These are phyloP conservation scores for Talaromyces verruculosus DNA, from an alignment of 2,329 filamentous ascomycete species.

Conservation along the genomic window DNA sequence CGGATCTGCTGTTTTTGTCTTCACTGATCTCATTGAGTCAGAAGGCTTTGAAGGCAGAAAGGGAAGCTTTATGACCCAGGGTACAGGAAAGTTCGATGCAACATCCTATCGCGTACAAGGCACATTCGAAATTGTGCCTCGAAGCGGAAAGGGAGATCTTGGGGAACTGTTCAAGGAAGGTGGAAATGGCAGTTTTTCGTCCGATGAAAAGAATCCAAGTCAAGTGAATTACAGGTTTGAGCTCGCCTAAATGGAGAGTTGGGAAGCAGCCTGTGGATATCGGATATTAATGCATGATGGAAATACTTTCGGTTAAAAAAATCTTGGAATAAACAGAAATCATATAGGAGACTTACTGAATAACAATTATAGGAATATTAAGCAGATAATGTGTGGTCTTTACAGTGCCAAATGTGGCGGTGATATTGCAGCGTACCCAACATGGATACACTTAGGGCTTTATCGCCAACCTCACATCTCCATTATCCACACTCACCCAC, in stretches of 20 bases:
- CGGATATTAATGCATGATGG: not conserved
- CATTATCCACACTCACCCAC: too few species aligned
- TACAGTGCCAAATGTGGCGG: too few species aligned
- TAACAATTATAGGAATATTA: not conserved
- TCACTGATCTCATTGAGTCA: not conserved
- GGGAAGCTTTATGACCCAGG: not conserved
- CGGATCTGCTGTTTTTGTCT: not conserved
- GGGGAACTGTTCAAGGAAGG: not conserved
- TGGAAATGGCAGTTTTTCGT: not conserved
- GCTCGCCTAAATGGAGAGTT: not conserved
- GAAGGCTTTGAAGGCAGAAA: not conserved
- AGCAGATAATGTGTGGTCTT: too few species aligned
- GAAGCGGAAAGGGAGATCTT: not conserved
- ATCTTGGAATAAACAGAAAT: not conserved
- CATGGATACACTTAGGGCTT: not conserved
- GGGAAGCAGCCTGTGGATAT: not conserved
- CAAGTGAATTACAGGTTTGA: slow-evolving; percentile 1
- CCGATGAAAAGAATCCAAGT: not conserved
- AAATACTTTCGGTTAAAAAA: not conserved
- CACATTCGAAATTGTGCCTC: not conserved
- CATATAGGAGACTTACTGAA: not conserved
- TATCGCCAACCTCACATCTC: not conserved
- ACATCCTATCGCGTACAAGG: not conserved
- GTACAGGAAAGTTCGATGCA: not conserved
- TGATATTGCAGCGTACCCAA: not conserved